Base-by-base conservation (phyloP, 1,139 yeast genomes). In the Candida buenavistaensis region DNA sequence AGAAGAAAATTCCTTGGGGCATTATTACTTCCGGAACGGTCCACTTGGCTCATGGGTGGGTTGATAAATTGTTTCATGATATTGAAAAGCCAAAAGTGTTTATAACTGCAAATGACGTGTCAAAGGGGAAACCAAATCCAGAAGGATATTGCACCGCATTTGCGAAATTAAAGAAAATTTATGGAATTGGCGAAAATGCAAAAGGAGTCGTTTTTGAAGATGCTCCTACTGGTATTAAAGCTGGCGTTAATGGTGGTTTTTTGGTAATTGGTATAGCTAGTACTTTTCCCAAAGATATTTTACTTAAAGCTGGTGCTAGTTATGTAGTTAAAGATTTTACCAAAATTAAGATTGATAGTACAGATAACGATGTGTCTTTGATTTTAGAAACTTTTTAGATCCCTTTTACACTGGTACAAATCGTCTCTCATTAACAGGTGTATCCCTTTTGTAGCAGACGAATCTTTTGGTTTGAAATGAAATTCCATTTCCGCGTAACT, bases 11-110 rank as follows among this genome's bases (percentile, higher is more conserved):
- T 8, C 31, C 41, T 10, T 52, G 56, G 57, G 55, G 51, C 0
- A 47, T 52, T 13, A 50, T 53, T 3, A 53, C 57, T 5, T 51
- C 55, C 1, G 57, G 55, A 3, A 52, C 55, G 5, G 20, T 32
- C 2, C 36, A 37, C 2, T 46, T 51, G 30, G 55, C 55, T 2
- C 42, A 45, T 32, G 48, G 48, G 4, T 52, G 56, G 55, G 48
- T 46, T 22, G 42, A 36, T 5, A 41, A 27, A 3, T 31, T 51
- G 16, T 51, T 50, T 23, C 20, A 36, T 5, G 29, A 22, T 13
- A 17, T 40, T 8, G 23, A 28, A 3, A 38, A 38, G 19, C 56
- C 57, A 0, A 23, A 30, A 26, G 51, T 50, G 16, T 53, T 51
- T 26, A 41, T 53, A n/a, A 51, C 56, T 16, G 57, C 56, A 6